phyloP scores from a whole-genome alignment of 129 eudicot species.

The Pulicaria dysenterica region DNA sequence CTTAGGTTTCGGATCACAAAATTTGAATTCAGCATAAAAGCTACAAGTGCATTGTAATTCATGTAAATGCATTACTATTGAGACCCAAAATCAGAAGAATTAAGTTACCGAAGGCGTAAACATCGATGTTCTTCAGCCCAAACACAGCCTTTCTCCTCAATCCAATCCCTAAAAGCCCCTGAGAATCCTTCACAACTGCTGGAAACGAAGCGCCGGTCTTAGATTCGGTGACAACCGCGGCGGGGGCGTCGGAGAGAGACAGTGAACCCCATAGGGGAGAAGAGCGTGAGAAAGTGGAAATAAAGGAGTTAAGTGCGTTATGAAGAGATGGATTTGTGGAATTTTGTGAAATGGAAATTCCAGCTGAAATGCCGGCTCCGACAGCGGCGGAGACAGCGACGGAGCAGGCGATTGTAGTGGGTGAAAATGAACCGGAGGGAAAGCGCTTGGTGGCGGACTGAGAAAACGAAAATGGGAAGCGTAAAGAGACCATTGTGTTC shows the following conservation, averaged over 20 bases:
- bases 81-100: background rate
- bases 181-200: conserved; percentile 51
- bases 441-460: conserved; percentile 44
- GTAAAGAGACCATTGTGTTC: conserved; percentile 63
- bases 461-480: conserved; percentile 80
- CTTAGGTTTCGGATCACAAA: conserved; percentile 15
- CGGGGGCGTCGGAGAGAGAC: conserved; percentile 55
- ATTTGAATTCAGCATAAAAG: background rate
- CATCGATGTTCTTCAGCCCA: conserved; percentile 89
- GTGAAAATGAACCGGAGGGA: conserved; percentile 36
- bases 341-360: conserved; percentile 46
- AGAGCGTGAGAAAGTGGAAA: conserved; percentile 44
- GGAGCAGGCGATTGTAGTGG: conserved; percentile 51
- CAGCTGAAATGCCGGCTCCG: conserved; percentile 51
- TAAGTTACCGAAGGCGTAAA: conserved; percentile 84
- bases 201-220: conserved; percentile 76
- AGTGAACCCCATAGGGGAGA: conserved; percentile 73
- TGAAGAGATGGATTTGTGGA: conserved; percentile 42
- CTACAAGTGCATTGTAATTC: background rate
- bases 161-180: conserved; percentile 84
- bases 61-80: conserved; percentile 3
- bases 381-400: conserved; percentile 50
- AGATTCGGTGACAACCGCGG: conserved; percentile 53
- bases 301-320: conserved; percentile 51
- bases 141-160: conserved; percentile 68